phyloP scores from a whole-genome alignment of 345 rosid genomes.

The Ceriops zippeliana region DNA sequence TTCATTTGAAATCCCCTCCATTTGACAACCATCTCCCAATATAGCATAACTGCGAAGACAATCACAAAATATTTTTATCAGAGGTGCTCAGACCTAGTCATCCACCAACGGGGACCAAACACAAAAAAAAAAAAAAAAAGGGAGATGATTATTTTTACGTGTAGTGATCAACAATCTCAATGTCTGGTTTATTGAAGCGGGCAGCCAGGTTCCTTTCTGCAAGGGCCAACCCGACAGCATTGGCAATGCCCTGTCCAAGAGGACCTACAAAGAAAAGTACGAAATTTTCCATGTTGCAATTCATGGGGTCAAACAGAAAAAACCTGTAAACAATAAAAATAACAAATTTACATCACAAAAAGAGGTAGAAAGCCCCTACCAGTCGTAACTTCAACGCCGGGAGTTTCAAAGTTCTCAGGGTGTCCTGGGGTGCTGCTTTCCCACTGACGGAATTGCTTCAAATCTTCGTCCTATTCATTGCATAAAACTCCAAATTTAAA shows the following conservation, averaged over 20 bases:
- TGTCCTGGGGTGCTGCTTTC: constrained; percentile 99
- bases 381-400: constrained; percentile 97
- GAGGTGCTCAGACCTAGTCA: neutral
- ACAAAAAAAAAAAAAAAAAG: neutral
- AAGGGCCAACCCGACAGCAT: constrained; percentile 94
- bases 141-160: constrained; percentile 43
- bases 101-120: neutral
- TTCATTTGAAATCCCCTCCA: constrained; percentile 97
- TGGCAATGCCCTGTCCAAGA: constrained; percentile 88
- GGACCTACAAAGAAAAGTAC: constrained; percentile 52
- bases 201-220: constrained; percentile 94
- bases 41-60: constrained; percentile 51
- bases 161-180: constrained; percentile 79
- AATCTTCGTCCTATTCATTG: constrained; percentile 74
- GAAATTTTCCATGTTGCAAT: neutral
- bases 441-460: constrained; percentile 88
- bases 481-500: constrained; percentile 2
- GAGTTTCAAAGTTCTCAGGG: constrained; percentile 99
- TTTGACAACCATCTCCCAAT: constrained; percentile 96
- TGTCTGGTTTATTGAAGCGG: constrained; percentile 78
- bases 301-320: neutral
- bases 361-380: constrained; percentile 39
- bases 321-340: neutral
- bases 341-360: neutral
- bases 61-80: neutral